These are phyloP conservation scores for Polyplosphaeria fusca DNA, from an alignment of 495 filamentous ascomycete species.

Conservation along the genomic window DNA sequence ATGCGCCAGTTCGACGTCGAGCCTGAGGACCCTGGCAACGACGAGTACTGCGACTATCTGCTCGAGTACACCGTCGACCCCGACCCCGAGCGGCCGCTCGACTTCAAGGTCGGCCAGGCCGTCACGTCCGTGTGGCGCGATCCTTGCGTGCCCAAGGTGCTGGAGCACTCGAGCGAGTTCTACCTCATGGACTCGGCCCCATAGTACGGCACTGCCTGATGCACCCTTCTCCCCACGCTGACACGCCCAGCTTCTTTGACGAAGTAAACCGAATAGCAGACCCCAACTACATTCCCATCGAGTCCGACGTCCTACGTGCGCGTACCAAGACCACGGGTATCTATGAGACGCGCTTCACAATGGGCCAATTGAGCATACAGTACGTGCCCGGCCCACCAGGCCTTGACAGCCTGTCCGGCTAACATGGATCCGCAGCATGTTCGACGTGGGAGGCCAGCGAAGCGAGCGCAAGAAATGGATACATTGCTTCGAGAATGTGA, in stretches of 20 bases:
- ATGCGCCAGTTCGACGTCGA: conserved; percentile 85
- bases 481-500: conserved; percentile 99
- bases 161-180: conserved; percentile 96
- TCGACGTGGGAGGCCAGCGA: conserved; percentile 94
- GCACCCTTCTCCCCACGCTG: conserved; percentile 19
- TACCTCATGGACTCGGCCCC: conserved; percentile 99
- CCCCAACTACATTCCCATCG: conserved; percentile 80
- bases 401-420: background rate
- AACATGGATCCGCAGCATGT: conserved; percentile 68
- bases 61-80: conserved; percentile 85
- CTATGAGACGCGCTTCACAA: conserved; percentile 95
- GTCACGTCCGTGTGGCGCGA: conserved; percentile 88
- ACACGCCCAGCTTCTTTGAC: conserved; percentile 77
- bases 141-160: conserved; percentile 72
- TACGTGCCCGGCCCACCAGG: conserved; percentile 48
- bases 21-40: conserved; percentile 65
- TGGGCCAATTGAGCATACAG: conserved; percentile 99
- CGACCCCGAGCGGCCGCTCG: conserved; percentile 77
- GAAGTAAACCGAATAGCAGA: conserved; percentile 83
- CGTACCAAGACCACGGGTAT: conserved; percentile 99
- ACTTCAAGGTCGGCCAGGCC: conserved; percentile 74
- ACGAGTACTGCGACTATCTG: conserved; percentile 72
- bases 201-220: conserved; percentile 62
- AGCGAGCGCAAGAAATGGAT: conserved; percentile 99
- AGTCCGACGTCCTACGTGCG: conserved; percentile 89